Conservation (phyloP, 2,329 filamentous ascomycete genomes). For the Arthrinium puccinioides region DNA sequence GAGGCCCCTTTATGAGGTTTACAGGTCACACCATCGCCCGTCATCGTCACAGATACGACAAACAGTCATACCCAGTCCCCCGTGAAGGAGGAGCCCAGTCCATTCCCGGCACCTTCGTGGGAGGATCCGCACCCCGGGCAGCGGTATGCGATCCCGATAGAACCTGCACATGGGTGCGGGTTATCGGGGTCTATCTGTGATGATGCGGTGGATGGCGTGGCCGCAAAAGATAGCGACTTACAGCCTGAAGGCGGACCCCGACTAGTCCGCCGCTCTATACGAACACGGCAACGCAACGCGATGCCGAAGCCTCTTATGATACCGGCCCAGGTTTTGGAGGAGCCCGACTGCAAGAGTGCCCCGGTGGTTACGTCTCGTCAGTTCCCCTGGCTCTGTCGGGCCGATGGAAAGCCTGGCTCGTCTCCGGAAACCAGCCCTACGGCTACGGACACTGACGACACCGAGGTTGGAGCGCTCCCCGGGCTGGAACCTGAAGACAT, state of each 20-base stretch:
- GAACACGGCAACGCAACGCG: slow-evolving; percentile 17
- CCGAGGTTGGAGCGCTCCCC: slow-evolving; percentile 13
- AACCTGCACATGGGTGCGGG: slow-evolving; percentile 14
- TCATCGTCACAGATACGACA: slow-evolving; percentile 24
- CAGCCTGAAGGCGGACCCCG: slow-evolving; percentile 12
- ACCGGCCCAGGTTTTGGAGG: slow-evolving; percentile 18
- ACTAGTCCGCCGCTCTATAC: slow-evolving; percentile 13
- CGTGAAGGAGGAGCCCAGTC: slow-evolving; percentile 12
- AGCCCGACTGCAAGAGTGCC: slow-evolving; percentile 13
- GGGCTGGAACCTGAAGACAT: slow-evolving; percentile 8
- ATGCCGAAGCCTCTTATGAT: slow-evolving; percentile 23
- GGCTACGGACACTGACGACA: slow-evolving; percentile 21
- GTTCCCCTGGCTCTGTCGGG: too few species aligned
- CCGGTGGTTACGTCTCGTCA: slow-evolving; percentile 12
- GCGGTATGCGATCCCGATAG: slow-evolving; percentile 25
- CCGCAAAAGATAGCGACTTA: slow-evolving; percentile 36
- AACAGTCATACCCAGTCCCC: slow-evolving; percentile 13
- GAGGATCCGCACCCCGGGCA: slow-evolving; percentile 40
- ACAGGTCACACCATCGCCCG: slow-evolving; percentile 48
- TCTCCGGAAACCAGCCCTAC: too few species aligned
- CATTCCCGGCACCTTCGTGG: slow-evolving; percentile 21
- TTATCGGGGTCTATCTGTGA: slow-evolving; percentile 15
- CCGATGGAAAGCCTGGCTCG: too few species aligned
- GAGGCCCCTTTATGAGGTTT: slow-evolving; percentile 44
- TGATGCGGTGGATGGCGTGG: slow-evolving; percentile 34